These are phyloP conservation scores for Henningerozyma blattae DNA, from an alignment of 805 yeast species.

Conservation along the genomic window DNA sequence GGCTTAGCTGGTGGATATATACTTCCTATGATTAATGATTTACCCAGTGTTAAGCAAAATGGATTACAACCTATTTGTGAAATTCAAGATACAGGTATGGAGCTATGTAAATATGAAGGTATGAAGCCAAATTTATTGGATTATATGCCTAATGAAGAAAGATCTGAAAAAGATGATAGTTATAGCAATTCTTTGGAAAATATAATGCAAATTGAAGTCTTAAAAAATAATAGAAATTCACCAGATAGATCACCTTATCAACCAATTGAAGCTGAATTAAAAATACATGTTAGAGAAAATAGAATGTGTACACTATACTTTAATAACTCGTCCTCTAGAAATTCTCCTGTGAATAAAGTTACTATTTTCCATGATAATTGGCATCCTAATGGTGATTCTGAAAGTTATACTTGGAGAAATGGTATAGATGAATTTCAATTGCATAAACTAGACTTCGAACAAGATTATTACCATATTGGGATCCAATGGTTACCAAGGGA, in stretches of 20 bases:
- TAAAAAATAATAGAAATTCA: constrained; percentile 36
- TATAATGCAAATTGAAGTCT: constrained; percentile 37
- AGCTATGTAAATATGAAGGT: constrained; percentile 41
- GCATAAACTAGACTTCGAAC: constrained; percentile 53
- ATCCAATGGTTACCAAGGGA: constrained; percentile 68
- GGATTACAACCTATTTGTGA: constrained; percentile 26
- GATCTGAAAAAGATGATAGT: constrained; percentile 22
- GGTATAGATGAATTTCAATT: constrained; percentile 58
- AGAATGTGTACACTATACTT: constrained; percentile 55
- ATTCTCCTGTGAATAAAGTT: constrained; percentile 55
- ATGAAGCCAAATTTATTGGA: constrained; percentile 33
- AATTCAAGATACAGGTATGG: constrained; percentile 33
- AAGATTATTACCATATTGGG: constrained; percentile 42
- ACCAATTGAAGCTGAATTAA: constrained; percentile 52
- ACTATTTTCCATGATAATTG: constrained; percentile 40
- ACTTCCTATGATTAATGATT: constrained; percentile 35
- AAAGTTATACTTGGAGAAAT: constrained; percentile 28
- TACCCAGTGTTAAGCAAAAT: constrained; percentile 48
- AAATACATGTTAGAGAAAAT: constrained; percentile 45
- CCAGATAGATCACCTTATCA: constrained; percentile 42
- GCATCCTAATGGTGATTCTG: constrained; percentile 16
- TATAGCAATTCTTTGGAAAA: too few relatives aligned
- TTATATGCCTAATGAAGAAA: constrained; percentile 18
- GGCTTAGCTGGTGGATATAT: constrained; percentile 15
- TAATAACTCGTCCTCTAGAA: constrained; percentile 29